Evolutionary conservation across 1,284 basidiomycete species (phyloP), one percentile per base, ranked within the genome.

Genomic region (Cryptococcus amylolentus): DNA sequence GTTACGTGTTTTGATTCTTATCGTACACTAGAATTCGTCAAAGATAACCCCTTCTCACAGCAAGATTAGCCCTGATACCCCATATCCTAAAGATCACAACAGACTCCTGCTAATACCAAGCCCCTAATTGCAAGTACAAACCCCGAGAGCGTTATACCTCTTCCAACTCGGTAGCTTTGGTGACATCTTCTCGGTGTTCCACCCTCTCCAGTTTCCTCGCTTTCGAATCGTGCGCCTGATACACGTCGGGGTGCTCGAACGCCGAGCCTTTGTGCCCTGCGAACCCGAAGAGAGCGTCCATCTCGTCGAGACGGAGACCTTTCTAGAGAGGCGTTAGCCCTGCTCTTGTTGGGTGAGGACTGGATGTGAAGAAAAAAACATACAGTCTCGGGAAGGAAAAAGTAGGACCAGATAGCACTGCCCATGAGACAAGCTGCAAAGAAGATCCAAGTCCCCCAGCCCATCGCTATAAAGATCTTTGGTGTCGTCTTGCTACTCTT

Each of bases 381-480:
- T 38, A 56, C 54, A 4, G 56, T 57, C 45, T 59, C 54, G 31
- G 57, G 57, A 5, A 59, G 47, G 57, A 56, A 59, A 46, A 59
- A 59, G 54, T 27, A 59, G 2, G 54, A 54, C 57, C 57, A 59
- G n/a, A 59, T 45, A 12, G 54, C 54, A 20, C 51, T 54, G 38
- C 51, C 41, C 35, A 58, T 31, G 14, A 58, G 51, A 38, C 54
- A 61, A 4, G 51, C 61, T 4, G 56, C 65, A 41, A 69, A 70
- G 62, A 69, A 65, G 54, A 69, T 54, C 56, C 61, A 71, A 27
- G 52, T 55, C 31, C 66, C 63, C 42, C 52, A 68, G 14, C 57
- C 61, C 61, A 69, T 68, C 27, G 55, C 54, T 13, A 53, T 38
- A 27, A 75, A 70, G 62, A 70, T 71, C 40, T 60, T 59, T 27